phyloP scores from a whole-genome alignment of 257 asterid genomes.

The Nicotiana paniculata region DNA sequence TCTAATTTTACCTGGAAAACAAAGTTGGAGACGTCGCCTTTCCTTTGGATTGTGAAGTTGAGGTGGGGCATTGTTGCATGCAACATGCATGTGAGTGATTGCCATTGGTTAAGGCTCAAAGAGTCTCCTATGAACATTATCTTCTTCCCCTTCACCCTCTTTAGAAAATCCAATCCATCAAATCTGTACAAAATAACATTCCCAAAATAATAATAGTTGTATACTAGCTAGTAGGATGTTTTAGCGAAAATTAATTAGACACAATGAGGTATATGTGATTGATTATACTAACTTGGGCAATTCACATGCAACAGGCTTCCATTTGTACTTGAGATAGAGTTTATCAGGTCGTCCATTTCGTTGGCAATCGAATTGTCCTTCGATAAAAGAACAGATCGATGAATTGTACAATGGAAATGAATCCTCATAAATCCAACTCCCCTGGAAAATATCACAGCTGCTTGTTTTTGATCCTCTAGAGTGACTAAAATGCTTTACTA shows the following conservation, averaged over 20 bases:
- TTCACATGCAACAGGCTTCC: conserved; percentile 60
- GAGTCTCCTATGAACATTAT: conserved; percentile 73
- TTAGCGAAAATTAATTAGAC: not conserved
- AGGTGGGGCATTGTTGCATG: conserved; percentile 44
- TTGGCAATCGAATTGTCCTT: conserved; percentile 49
- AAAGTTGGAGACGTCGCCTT: conserved; percentile 44
- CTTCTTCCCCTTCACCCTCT: conserved; percentile 50
- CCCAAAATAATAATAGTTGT: too few relatives aligned
- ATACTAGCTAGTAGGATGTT: too few relatives aligned
- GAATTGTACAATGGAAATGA: conserved; percentile 40
- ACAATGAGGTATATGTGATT: not conserved
- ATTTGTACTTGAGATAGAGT: conserved; percentile 51
- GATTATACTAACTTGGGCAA: conserved; percentile 40
- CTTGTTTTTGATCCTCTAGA: not conserved
- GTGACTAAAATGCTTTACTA: conserved; percentile 4
- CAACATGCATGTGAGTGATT: conserved; percentile 71
- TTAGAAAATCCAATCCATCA: conserved; percentile 45
- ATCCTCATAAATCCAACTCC: conserved; percentile 52
- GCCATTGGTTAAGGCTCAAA: conserved; percentile 78
- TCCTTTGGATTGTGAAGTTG: conserved; percentile 31
- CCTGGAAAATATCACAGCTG: conserved; percentile 46
- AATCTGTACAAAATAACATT: conserved; percentile 26
- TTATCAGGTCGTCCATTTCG: conserved; percentile 62
- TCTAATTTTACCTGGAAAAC: conserved; percentile 27
- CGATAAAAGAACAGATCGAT: conserved; percentile 55